Percentiles rank a stretch among this genome's conserved stretches.
These are phyloP conservation scores for Areca catechu DNA, from an alignment of 176 grass and related monocot species.

Conservation along the genomic window DNA sequence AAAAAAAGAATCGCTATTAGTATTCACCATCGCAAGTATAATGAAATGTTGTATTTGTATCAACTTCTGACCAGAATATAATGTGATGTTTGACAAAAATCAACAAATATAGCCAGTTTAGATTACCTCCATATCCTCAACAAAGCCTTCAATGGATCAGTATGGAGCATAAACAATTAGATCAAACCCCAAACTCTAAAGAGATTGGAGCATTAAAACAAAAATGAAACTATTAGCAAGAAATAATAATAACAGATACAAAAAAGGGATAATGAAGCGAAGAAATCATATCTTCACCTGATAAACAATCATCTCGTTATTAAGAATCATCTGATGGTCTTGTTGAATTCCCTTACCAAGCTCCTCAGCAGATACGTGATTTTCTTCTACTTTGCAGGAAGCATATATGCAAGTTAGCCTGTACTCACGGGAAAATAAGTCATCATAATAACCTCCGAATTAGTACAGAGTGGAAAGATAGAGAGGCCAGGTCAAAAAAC, in stretches of 20 bases:
- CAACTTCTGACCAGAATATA: too few species aligned
- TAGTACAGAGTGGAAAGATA: too few species aligned
- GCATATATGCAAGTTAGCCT: constrained; percentile 98
- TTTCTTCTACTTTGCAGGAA: constrained; percentile 99
- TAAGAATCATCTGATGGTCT: constrained; percentile 85
- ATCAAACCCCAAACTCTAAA: constrained; percentile 82
- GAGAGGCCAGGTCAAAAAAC: not conserved
- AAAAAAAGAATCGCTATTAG: constrained; percentile 14
- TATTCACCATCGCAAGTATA: not conserved
- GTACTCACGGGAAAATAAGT: constrained; percentile 17
- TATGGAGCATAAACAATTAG: constrained; percentile 94
- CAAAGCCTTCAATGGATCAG: constrained; percentile 72
- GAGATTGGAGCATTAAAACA: constrained; percentile 7
- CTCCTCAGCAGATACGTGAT: constrained; percentile 97
- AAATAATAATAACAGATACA: not conserved
- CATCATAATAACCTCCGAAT: too few species aligned
- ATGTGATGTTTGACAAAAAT: too few species aligned
- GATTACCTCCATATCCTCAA: constrained; percentile 71
- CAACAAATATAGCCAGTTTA: constrained; percentile 6
- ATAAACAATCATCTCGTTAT: constrained; percentile 87
- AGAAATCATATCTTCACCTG: constrained; percentile 41
- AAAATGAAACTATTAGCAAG: constrained; percentile 3
- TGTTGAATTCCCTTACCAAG: constrained; percentile 95
- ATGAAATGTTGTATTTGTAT: not conserved
- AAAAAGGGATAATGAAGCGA: constrained; percentile 11